Percentiles rank a stretch among this genome's conserved stretches.
Conservation (phyloP, 2,329 filamentous ascomycete genomes). For the Neurospora sp. region DNA sequence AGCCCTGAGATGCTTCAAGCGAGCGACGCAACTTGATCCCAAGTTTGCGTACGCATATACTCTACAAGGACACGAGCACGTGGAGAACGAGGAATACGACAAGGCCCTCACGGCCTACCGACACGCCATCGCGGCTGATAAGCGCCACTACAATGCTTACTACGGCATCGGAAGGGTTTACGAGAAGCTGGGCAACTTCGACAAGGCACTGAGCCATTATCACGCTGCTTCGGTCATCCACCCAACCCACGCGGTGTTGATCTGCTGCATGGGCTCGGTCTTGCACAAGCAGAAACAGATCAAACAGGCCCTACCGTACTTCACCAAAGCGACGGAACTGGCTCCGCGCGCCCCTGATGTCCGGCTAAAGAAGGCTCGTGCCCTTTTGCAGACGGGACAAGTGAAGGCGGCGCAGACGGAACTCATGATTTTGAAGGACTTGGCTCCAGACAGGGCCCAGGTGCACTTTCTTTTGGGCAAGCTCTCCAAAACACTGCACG, state of each 20-base stretch:
- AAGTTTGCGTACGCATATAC: constrained; percentile 94
- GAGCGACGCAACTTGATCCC: constrained; percentile 81
- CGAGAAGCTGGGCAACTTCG: constrained; percentile 81
- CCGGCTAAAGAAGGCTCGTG: constrained; percentile 86
- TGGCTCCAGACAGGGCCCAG: constrained; percentile 88
- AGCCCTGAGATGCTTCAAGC: constrained; percentile 86
- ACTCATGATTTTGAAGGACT: constrained; percentile 76
- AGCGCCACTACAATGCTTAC: constrained; percentile 95
- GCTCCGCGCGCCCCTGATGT: constrained; percentile 74
- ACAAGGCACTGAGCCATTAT: constrained; percentile 87
- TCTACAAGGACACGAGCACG: constrained; percentile 88
- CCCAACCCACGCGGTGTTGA: constrained; percentile 82
- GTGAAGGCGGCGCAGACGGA: constrained; percentile 68
- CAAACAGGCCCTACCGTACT: constrained; percentile 68
- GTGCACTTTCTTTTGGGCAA: constrained; percentile 92
- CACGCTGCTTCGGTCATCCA: constrained; percentile 82
- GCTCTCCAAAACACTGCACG: constrained; percentile 62
- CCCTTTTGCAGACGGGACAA: constrained; percentile 65
- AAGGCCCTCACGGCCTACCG: constrained; percentile 85
- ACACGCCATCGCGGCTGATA: constrained; percentile 74
- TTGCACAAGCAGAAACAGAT: constrained; percentile 82
- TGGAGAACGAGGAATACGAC: constrained; percentile 94
- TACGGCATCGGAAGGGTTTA: constrained; percentile 80
- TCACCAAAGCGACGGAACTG: constrained; percentile 70
- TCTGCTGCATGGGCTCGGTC: constrained; percentile 85